Percentiles rank a stretch among this genome's conserved stretches.
These are phyloP conservation scores for Sclerospora graminicola DNA, from an alignment of 352 stramenopile species.

Conservation along the genomic window DNA sequence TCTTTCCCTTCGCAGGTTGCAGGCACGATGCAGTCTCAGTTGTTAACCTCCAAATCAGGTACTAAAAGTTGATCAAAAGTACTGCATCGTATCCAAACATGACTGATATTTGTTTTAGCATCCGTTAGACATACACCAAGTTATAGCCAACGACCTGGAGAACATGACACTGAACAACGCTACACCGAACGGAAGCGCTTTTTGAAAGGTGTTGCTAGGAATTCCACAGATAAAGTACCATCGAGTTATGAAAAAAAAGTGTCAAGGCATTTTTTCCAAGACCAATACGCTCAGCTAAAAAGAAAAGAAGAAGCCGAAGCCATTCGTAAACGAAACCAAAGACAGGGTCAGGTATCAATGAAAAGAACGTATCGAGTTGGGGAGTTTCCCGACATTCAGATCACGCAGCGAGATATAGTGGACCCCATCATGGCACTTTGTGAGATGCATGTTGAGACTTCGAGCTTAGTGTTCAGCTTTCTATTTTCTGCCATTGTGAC, in stretches of 20 bases:
- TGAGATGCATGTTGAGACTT: conserved; percentile 33
- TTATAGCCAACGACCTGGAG: conserved; percentile 3
- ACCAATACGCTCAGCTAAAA: conserved; percentile 41
- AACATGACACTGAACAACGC: conserved; percentile 5
- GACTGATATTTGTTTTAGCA: conserved; percentile 3
- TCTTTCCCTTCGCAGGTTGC: conserved; percentile 5
- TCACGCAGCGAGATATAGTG: conserved; percentile 55
- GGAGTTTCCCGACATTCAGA: conserved; percentile 76
- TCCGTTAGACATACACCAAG: conserved; percentile 1
- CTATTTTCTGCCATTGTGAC: conserved; percentile 37
- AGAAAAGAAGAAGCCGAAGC: conserved; percentile 42
- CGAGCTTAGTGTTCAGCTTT: conserved; percentile 29
- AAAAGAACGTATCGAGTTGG: conserved; percentile 57
- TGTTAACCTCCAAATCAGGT: conserved; percentile 22
- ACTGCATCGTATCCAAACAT: background rate
- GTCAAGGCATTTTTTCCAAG: conserved; percentile 49
- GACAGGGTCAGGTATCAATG: conserved; percentile 46
- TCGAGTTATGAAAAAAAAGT: conserved; percentile 21
- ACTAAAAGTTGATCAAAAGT: background rate
- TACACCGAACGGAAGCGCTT: conserved; percentile 18
- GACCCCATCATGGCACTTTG: conserved; percentile 56
- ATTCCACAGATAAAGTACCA: conserved; percentile 1
- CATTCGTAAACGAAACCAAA: conserved; percentile 35
- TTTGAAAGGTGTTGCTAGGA: conserved; percentile 14
- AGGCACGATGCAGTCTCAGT: conserved; percentile 36